phyloP scores from a whole-genome alignment of 148 eudicot genomes.

The Talinum fruticosum region DNA sequence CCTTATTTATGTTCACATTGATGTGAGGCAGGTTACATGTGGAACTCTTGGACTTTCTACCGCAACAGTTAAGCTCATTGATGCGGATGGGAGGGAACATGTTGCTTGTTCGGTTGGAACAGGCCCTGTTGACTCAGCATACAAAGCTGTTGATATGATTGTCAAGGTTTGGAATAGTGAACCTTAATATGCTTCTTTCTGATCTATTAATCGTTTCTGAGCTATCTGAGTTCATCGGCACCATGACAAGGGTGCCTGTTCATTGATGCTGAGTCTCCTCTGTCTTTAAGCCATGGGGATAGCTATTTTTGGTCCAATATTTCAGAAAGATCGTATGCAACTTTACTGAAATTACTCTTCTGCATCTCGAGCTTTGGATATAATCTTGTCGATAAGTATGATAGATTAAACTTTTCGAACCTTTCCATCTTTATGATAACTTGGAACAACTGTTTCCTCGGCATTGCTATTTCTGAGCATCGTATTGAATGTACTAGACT shows the following conservation, averaged over 20 bases:
- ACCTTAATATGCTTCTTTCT: neutral
- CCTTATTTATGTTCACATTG: constrained; percentile 9
- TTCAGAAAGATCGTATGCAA: neutral
- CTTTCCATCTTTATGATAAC: neutral
- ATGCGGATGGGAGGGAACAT: constrained; percentile 68
- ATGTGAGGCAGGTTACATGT: constrained; percentile 62
- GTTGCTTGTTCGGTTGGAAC: constrained; percentile 81
- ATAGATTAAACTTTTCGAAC: neutral
- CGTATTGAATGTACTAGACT: neutral
- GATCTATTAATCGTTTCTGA: neutral
- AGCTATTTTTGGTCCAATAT: neutral
- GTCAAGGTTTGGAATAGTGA: constrained; percentile 55
- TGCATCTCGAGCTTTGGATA: neutral
- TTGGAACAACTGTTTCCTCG: neutral
- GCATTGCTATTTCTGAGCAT: neutral
- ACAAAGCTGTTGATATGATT: constrained; percentile 85
- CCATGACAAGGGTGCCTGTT: neutral
- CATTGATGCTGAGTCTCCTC: neutral
- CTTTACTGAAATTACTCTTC: neutral
- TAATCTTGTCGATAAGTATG: neutral
- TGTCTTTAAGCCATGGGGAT: neutral
- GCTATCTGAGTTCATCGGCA: neutral
- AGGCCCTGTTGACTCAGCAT: constrained; percentile 95
- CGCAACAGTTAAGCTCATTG: constrained; percentile 77
- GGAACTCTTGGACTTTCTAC: constrained; percentile 95